Conservation (phyloP, 2,329 filamentous ascomycete species). For the Geosmithia flava region DNA sequence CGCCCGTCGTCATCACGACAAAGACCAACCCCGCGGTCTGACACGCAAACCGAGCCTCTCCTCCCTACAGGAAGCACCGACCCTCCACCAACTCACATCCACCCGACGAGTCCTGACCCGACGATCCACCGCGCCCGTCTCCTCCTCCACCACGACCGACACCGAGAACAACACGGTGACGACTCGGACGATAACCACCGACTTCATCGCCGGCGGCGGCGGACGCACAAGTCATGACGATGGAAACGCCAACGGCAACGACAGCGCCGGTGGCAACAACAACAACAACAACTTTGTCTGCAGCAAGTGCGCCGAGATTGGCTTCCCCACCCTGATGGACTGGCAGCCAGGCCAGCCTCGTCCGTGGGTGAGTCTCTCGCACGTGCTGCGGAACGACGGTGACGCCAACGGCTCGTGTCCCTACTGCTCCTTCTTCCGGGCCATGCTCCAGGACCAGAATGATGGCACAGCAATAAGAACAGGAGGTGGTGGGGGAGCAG, state of each 20-base stretch:
- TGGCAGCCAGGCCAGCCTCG: constrained; percentile 21
- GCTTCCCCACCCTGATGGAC: constrained; percentile 21
- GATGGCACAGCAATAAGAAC: neutral
- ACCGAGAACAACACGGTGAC: neutral
- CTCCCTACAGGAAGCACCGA: constrained; percentile 4
- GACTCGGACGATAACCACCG: neutral
- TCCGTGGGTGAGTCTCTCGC: constrained; percentile 22
- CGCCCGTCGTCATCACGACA: constrained; percentile 5
- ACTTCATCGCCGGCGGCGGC: neutral
- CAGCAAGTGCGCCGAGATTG: constrained; percentile 18
- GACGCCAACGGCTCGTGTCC: constrained; percentile 12
- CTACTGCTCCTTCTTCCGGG: constrained; percentile 24
- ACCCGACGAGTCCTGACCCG: constrained; percentile 6
- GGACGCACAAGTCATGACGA: too few species aligned
- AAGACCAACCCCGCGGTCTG: neutral
- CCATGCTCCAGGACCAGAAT: constrained; percentile 13
- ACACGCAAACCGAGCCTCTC: neutral
- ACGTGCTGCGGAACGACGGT: constrained; percentile 5
- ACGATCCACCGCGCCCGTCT: neutral
- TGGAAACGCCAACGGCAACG: neutral
- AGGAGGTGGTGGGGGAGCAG: neutral
- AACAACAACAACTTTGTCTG: constrained; percentile 8
- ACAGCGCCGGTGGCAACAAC: constrained; percentile 2
- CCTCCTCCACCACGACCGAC: neutral
- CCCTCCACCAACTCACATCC: constrained; percentile 20